Evolutionary conservation across 2,329 filamentous ascomycete genomes (phyloP), one percentile per base, ranked within the genome.

Genomic region (Amylocarpus encephaloides): DNA sequence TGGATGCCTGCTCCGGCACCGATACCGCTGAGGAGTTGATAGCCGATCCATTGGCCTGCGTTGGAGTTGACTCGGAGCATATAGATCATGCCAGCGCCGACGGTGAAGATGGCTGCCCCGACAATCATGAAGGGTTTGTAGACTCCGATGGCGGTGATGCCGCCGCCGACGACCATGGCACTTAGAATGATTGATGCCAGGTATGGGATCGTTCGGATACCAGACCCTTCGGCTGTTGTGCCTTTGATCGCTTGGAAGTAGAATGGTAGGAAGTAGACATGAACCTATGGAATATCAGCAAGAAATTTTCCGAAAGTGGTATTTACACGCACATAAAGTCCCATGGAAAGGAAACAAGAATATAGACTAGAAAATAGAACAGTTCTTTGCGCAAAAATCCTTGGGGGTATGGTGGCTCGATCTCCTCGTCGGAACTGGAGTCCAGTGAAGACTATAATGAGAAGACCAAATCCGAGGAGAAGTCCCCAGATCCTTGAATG

Each of bases 201-300:
- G 5, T 70, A 61, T 2, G 73, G 70, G 32, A 76, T 67, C 15
- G 68, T 70, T 22, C 65, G 61, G 12, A 74, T 66, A 11, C 71
- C 72, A 0, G 68, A 70, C 19, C 58, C 55, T 40, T 68, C 67
- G 1, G 71, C 67, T 10, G 59, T 64, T 35, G 67, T 66, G 12
- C 66, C 67, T 51, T 69, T 69, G 53, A 77, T 67, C 30, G 70
- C 68, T 65, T 78, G 73, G 61, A 78, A 76, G 66, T 74, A 78
- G 54, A 77, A 67, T 2, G 75, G 74, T 10, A 76, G 62, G 32
- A 42, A 56, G 62, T 77, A 66, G 54, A 87, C 59, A 1, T 85
- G 86, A 5, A 87, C 70, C 54, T 54, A 16, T 13, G 13, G 6
- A 43, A 19, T 50, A 46, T 34, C 58, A 54, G 30, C 5, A 19